Evolutionary conservation across 129 eudicot genomes (phyloP), one percentile per base, ranked within the genome.

Genomic region (Flaveria bidentis): DNA sequence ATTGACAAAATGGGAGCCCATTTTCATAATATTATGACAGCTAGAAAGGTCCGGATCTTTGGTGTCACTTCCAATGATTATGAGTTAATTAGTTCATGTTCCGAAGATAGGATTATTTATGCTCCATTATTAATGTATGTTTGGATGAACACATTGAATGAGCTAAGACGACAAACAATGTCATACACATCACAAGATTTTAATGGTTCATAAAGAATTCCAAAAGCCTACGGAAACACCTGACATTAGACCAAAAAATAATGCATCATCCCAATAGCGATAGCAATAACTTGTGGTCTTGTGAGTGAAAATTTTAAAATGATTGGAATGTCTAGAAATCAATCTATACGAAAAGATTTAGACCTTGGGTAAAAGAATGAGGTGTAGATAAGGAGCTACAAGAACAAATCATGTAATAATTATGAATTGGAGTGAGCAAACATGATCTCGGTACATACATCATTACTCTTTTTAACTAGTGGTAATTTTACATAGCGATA

Each of bases 181-280:
- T 4, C 42, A 26, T 8, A 14, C 39, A 28, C 68, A 62, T 28
- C 68, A 62, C 68, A 62, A 25, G 18, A 63, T 63, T 26, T 63
- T 28, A 36, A 8, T 30, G 46, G 69, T 64, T 64, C 45, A 64
- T 64, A 64, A 64, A 30, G 69, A 64, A 64, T 30, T 12, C 10
- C 45, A 64, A 64, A 64, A 28, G 20, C 13, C 46, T 64, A 64
- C 69, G 46, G 68, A 64, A 13, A 64, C 41, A 64, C 69, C 69
- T 64, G 69, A 10, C 15, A 28, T 64, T 64, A 30, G 69, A 47
- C 22, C 18, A 33, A 64, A 33, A 33, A 64, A 30, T 33, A 64
- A 64, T 30, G 18, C 69, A 30, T 64, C 69, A 0, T 64, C 22
- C 17, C 44, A 64, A 64, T 64, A 28, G 30, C 10, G 60, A 53